Evolutionary conservation across 1,139 yeast species (phyloP).

Genomic region (Barnettozyma hawaiiensis): DNA sequence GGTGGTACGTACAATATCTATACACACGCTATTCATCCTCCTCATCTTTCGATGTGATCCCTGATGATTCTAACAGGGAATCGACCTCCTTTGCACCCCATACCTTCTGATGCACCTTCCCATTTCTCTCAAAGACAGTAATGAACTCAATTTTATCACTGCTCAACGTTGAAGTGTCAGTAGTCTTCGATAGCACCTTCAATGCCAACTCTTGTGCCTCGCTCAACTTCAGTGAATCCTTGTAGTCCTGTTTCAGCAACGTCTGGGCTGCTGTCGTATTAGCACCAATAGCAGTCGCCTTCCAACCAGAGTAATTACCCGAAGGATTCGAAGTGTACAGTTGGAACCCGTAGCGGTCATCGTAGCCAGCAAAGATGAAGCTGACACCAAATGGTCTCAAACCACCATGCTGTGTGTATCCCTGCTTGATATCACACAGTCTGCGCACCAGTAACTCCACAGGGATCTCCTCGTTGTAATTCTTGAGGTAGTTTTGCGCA

Average conservation of each 20-base stretch:
- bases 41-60: constrained; percentile 51
- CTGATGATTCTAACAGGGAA: constrained; percentile 63
- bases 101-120: constrained; percentile 59
- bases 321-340: constrained; percentile 94
- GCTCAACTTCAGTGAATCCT: constrained; percentile 67
- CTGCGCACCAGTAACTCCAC: constrained; percentile 84
- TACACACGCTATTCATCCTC: constrained; percentile 35
- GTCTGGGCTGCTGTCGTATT: constrained; percentile 96
- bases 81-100: constrained; percentile 82
- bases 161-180: constrained; percentile 81
- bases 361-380: constrained; percentile 93
- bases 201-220: constrained; percentile 87
- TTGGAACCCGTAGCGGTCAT: constrained; percentile 85
- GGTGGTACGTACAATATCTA: neutral
- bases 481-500: constrained; percentile 80
- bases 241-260: constrained; percentile 88
- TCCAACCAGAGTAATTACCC: constrained; percentile 98
- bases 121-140: constrained; percentile 50
- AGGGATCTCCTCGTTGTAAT: constrained; percentile 88
- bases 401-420: constrained; percentile 98
- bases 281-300: constrained; percentile 95
- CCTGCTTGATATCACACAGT: constrained; percentile 92
- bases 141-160: constrained; percentile 90
- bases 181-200: constrained; percentile 89
- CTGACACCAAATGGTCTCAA: constrained; percentile 97